Evolutionary conservation across 148 eudicot species (phyloP).

Genomic region (Camellia granthamiana): DNA sequence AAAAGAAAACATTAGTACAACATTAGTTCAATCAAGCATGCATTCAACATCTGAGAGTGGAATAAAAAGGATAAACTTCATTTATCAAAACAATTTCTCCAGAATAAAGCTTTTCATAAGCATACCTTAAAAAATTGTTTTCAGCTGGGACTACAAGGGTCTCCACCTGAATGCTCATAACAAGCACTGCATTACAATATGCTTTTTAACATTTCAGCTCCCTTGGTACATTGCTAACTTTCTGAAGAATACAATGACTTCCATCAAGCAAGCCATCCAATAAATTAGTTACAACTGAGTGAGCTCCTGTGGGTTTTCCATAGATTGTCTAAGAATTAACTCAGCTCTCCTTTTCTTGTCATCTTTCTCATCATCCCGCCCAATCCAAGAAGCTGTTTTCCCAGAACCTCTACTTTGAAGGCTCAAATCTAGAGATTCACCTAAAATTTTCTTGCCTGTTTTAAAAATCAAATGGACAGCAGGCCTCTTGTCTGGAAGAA

Average conservation of each 20-base stretch:
- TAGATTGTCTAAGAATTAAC: conserved; percentile 66
- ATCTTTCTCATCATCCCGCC: conserved; percentile 72
- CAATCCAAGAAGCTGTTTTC: conserved; percentile 29
- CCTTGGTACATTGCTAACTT: conserved; percentile 21
- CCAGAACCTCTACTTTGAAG: conserved; percentile 34
- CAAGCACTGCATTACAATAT: conserved; percentile 23
- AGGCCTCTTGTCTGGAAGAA: conserved; percentile 42
- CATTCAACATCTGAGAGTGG: conserved; percentile 8
- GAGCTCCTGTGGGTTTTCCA: conserved; percentile 63
- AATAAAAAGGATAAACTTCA: conserved; percentile 3
- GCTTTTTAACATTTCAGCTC: conserved; percentile 17
- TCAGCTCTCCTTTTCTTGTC: conserved; percentile 86
- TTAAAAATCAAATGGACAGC: conserved; percentile 61
- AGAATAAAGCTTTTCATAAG: conserved; percentile 8
- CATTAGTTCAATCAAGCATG: background rate
- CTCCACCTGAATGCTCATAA: conserved; percentile 23
- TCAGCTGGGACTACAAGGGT: conserved; percentile 5
- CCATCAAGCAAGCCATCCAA: conserved; percentile 15
- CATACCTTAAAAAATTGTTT: conserved; percentile 26
- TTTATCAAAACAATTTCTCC: conserved; percentile 7
- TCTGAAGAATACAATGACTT: conserved; percentile 17
- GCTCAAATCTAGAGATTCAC: conserved; percentile 64
- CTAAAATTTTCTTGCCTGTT: conserved; percentile 55
- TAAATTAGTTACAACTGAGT: conserved; percentile 52
- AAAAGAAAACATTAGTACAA: background rate